Conservation (phyloP, 1,139 yeast genomes). For the Yamadazyma dushanensis region DNA sequence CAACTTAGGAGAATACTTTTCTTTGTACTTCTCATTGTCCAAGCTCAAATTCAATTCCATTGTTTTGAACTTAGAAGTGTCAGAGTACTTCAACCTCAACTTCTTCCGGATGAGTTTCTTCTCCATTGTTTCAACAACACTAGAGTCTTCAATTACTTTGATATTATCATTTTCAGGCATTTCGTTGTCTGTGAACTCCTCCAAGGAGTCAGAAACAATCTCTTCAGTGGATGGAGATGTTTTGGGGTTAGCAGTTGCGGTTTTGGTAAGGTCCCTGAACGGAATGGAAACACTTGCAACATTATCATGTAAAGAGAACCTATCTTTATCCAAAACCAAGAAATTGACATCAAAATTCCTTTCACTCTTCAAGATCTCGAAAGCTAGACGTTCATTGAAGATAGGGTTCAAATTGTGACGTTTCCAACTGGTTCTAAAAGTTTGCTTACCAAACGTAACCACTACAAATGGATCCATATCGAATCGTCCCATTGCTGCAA, state of each 20-base stretch:
- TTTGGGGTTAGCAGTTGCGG: conserved; percentile 17
- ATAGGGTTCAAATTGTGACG: conserved; percentile 83
- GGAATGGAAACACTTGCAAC: conserved; percentile 67
- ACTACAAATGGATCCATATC: conserved; percentile 98
- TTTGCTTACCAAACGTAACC: conserved; percentile 84
- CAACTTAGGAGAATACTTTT: conserved; percentile 52
- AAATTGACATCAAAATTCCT: conserved; percentile 64
- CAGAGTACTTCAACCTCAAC: conserved; percentile 30
- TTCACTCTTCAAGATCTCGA: conserved; percentile 74
- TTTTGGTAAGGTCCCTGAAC: conserved; percentile 44
- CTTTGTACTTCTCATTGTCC: conserved; percentile 32
- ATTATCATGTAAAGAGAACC: conserved; percentile 76
- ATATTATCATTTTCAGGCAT: conserved; percentile 13
- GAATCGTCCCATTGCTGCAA: conserved; percentile 64
- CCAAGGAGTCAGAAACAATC: conserved; percentile 7
- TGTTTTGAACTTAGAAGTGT: conserved; percentile 44
- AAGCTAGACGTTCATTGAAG: conserved; percentile 76
- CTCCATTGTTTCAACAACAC: conserved; percentile 29
- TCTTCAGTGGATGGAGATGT: conserved; percentile 7
- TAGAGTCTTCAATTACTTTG: conserved; percentile 28
- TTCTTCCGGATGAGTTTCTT: conserved; percentile 30
- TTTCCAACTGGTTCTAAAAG: conserved; percentile 83
- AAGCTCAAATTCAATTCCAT: conserved; percentile 40
- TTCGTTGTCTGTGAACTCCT: conserved; percentile 17
- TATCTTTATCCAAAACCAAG: conserved; percentile 80